A percentile compares a stretch with the other conserved stretches of the same genome.
These are phyloP conservation scores for Lecanosticta acicola DNA, from an alignment of 2,329 filamentous ascomycete genomes.

Conservation along the genomic window DNA sequence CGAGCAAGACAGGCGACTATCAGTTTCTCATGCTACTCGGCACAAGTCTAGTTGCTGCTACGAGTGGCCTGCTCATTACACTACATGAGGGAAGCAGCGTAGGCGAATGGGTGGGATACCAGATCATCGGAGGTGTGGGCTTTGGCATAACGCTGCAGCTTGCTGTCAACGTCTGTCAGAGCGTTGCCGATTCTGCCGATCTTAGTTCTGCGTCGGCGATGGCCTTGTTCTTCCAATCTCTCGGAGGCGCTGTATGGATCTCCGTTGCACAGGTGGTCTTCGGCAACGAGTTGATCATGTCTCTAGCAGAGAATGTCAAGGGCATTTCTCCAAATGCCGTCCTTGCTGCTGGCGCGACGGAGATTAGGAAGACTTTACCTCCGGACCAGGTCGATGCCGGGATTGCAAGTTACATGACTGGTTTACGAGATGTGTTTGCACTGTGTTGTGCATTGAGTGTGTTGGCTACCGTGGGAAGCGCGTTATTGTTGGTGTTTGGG, in stretches of 20 bases:
- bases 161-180: conserved; percentile 29
- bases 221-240: conserved; percentile 39
- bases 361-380: conserved; percentile 51
- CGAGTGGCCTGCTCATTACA: conserved; percentile 39
- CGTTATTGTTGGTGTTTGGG: too few relatives aligned
- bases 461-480: too few relatives aligned
- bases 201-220: conserved; percentile 36
- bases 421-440: conserved; percentile 25
- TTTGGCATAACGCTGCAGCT: conserved; percentile 38
- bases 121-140: conserved; percentile 41
- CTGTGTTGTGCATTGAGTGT: conserved; percentile 17
- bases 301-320: conserved; percentile 24
- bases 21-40: conserved; percentile 18
- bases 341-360: conserved; percentile 48
- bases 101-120: conserved; percentile 45
- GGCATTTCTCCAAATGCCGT: conserved; percentile 37
- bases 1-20: conserved; percentile 41
- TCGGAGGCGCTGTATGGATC: conserved; percentile 39
- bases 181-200: conserved; percentile 31
- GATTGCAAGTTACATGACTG: conserved; percentile 41
- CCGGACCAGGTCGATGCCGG: conserved; percentile 32
- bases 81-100: conserved; percentile 35
- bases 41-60: conserved; percentile 2
- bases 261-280: conserved; percentile 40
- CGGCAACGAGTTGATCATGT: conserved; percentile 38